Conservation (phyloP, 2,329 filamentous ascomycete species). For the Aureobasidium subglaciale region DNA sequence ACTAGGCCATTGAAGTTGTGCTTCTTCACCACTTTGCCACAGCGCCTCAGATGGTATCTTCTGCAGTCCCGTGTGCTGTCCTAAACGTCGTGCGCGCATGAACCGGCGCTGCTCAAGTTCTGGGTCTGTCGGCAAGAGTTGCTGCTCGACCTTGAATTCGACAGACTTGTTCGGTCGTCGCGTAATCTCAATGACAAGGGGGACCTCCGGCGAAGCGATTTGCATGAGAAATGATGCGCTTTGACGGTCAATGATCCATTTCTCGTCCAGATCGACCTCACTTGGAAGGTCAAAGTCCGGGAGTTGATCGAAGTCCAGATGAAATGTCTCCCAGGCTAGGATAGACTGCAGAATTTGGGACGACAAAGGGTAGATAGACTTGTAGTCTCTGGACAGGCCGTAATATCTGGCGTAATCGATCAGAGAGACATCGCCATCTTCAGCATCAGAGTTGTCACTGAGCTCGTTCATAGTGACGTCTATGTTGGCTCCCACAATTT, state of each 20-base stretch:
- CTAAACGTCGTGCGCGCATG: constrained; percentile 17
- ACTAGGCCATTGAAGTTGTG: constrained; percentile 33
- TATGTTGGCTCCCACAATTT: neutral
- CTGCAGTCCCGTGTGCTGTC: constrained; percentile 16
- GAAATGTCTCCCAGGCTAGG: constrained; percentile 16
- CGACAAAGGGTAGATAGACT: constrained; percentile 23
- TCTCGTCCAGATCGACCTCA: constrained; percentile 25
- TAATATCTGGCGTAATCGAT: constrained; percentile 44
- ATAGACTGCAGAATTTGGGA: constrained; percentile 16
- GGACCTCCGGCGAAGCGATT: neutral
- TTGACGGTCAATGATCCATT: constrained; percentile 21
- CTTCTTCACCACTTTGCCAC: constrained; percentile 34
- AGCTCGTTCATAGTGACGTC: neutral
- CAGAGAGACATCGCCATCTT: constrained; percentile 29
- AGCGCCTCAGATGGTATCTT: constrained; percentile 30
- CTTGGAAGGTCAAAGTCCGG: constrained; percentile 22
- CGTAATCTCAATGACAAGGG: neutral
- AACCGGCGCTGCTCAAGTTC: constrained; percentile 36
- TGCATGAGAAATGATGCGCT: constrained; percentile 22
- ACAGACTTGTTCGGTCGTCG: neutral
- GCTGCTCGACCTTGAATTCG: constrained; percentile 35
- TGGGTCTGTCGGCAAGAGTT: constrained; percentile 35
- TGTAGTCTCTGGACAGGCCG: constrained; percentile 35
- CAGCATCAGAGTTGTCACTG: neutral
- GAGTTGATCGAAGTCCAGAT: constrained; percentile 21